phyloP scores from a whole-genome alignment of 306 rosid species.

The Nissolia schottii region DNA sequence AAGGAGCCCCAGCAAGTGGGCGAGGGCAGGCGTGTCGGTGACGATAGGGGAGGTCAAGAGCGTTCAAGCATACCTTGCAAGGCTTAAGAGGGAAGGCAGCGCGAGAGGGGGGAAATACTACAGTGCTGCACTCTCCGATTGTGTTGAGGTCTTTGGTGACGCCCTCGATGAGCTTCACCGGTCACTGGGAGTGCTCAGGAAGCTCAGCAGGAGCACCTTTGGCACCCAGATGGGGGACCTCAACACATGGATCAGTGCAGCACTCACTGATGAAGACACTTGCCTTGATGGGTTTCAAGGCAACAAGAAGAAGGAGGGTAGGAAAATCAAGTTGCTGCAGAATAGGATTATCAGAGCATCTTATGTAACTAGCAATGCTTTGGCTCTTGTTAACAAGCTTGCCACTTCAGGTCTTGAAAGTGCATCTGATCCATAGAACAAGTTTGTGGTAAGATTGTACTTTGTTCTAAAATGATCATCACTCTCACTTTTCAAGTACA shows the following conservation, averaged over 20 bases:
- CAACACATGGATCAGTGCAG: conserved; percentile 69
- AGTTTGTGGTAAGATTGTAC: background rate
- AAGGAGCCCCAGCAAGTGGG: conserved; percentile 61
- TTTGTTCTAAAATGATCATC: too few species aligned
- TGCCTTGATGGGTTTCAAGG: conserved; percentile 59
- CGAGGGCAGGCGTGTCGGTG: conserved; percentile 65
- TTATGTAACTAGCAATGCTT: conserved; percentile 53
- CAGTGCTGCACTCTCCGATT: conserved; percentile 50
- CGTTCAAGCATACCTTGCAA: conserved; percentile 24
- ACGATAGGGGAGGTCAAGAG: conserved; percentile 43
- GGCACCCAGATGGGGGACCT: conserved; percentile 52
- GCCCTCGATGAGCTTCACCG: conserved; percentile 57
- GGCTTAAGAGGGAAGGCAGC: conserved; percentile 15
- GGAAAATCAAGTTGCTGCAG: conserved; percentile 23
- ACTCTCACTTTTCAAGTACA: too few species aligned
- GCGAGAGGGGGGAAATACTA: conserved; percentile 29
- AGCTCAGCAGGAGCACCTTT: conserved; percentile 47
- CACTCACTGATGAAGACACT: conserved; percentile 53
- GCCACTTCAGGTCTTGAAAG: conserved; percentile 43
- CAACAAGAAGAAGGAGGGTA: conserved; percentile 17
- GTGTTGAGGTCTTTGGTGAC: conserved; percentile 40
- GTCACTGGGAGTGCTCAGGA: conserved; percentile 51
- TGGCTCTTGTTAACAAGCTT: conserved; percentile 60
- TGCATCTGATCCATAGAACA: conserved; percentile 18
- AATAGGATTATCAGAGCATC: conserved; percentile 32